These are phyloP conservation scores for Zychaea mexicana DNA, from an alignment of 371 early-diverging fungal genomes.

Conservation along the genomic window DNA sequence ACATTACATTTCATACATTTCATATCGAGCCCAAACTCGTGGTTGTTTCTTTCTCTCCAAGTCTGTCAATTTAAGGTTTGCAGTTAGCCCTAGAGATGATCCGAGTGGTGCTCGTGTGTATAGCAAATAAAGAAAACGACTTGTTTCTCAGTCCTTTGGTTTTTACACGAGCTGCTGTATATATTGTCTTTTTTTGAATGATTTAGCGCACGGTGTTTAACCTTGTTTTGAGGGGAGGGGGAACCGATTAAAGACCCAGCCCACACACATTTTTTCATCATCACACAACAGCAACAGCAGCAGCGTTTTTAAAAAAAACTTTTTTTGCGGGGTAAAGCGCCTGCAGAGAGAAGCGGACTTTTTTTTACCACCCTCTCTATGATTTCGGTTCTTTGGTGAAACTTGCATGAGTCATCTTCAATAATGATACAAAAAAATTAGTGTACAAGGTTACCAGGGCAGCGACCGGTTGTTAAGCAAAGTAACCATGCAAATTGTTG, in stretches of 20 bases:
- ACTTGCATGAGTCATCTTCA: not conserved
- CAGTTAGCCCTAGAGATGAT: not conserved
- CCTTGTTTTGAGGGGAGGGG: not conserved
- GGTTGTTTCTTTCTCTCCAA: not conserved
- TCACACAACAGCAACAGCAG: too few relatives aligned
- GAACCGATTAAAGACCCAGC: not conserved
- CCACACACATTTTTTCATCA: not conserved
- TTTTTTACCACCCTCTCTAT: too few relatives aligned
- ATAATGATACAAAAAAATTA: not conserved
- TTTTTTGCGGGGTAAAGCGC: not conserved
- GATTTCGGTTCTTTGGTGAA: not conserved
- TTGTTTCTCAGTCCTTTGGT: too few relatives aligned
- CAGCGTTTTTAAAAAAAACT: too few relatives aligned
- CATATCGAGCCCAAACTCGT: not conserved
- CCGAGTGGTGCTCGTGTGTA: not conserved
- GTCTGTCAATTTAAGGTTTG: constrained; percentile 1
- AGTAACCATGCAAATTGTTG: not conserved
- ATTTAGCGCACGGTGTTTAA: too few relatives aligned
- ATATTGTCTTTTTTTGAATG: not conserved
- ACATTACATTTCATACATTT: too few relatives aligned
- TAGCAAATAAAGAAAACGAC: not conserved
- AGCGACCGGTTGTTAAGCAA: not conserved
- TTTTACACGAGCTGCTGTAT: too few relatives aligned
- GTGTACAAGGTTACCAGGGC: not conserved
- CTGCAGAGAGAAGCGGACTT: too few relatives aligned